These are phyloP conservation scores for Coprinopsis marcescibilis DNA, from an alignment of 768 basidiomycete species.

Conservation along the genomic window DNA sequence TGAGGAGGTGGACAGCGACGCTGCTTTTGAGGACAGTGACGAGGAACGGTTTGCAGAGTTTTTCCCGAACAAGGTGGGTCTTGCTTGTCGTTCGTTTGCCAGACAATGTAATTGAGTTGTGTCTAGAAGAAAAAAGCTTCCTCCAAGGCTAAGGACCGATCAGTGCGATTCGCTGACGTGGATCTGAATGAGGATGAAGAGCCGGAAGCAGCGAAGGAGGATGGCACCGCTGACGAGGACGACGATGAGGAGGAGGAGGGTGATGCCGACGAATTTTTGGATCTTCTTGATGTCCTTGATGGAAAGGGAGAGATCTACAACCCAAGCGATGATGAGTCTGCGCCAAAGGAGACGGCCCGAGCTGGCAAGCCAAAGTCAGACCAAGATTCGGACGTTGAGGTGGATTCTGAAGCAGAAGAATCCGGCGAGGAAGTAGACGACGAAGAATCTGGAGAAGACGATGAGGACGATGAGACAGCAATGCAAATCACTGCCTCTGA, in stretches of 20 bases:
- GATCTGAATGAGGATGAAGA: conserved; percentile 45
- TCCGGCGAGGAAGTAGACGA: conserved; percentile 30
- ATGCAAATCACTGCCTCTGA: conserved; percentile 43
- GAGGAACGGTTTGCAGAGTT: conserved; percentile 74
- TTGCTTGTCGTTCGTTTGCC: conserved; percentile 7
- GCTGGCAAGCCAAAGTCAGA: conserved; percentile 13
- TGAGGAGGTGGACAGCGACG: conserved; percentile 83
- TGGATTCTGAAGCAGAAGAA: conserved; percentile 29
- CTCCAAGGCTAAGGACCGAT: conserved; percentile 24
- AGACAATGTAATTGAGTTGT: conserved; percentile 7
- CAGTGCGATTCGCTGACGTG: conserved; percentile 47
- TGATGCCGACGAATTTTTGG: conserved; percentile 53
- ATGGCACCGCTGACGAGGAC: conserved; percentile 27
- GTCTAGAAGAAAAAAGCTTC: conserved; percentile 22
- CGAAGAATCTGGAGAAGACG: conserved; percentile 26
- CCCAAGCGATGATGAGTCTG: conserved; percentile 31
- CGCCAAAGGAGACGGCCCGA: conserved; percentile 20
- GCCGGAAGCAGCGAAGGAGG: conserved; percentile 21
- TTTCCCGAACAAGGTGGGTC: conserved; percentile 39
- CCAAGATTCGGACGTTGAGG: conserved; percentile 9
- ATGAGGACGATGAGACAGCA: conserved; percentile 33
- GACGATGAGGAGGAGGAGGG: conserved; percentile 45
- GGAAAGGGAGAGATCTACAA: conserved; percentile 48
- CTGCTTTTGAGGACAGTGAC: conserved; percentile 77
- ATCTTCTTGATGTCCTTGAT: conserved; percentile 61